Evolutionary conservation across 2,329 filamentous ascomycete species (phyloP).

Genomic region (Penicillium hordei): DNA sequence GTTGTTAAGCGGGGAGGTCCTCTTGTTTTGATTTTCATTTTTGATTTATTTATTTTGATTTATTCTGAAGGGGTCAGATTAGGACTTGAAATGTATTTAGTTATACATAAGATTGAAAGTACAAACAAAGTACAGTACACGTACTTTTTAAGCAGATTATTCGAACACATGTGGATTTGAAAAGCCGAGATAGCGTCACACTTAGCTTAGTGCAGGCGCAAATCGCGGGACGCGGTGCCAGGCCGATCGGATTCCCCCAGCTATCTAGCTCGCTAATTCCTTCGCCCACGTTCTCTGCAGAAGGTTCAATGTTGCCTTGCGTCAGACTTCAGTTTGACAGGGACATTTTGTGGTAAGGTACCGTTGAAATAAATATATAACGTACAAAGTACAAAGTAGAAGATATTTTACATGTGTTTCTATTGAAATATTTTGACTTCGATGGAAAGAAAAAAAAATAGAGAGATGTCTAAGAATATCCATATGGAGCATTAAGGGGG

Average conservation of each 20-base stretch:
- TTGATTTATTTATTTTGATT: too few species aligned
- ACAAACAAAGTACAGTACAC: not conserved
- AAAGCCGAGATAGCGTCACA: conserved; percentile 1
- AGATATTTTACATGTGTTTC: not conserved
- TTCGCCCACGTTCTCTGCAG: not conserved
- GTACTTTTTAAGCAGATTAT: not conserved
- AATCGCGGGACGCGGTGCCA: conserved; percentile 1
- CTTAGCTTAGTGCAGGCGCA: not conserved
- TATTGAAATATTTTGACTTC: not conserved
- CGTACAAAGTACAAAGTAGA: not conserved
- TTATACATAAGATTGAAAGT: too few species aligned
- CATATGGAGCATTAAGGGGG: conserved; percentile 8
- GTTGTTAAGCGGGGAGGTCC: not conserved
- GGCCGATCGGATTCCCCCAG: conserved; percentile 1
- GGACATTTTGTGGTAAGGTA: not conserved
- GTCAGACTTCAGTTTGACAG: not conserved
- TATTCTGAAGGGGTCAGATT: not conserved
- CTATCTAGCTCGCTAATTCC: not conserved
- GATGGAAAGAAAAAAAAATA: not conserved
- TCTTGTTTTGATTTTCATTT: not conserved
- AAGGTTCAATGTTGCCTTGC: not conserved
- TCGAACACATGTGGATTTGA: not conserved
- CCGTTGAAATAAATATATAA: not conserved
- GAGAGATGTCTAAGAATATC: conserved; percentile 13
- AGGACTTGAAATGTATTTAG: not conserved